Percentiles rank a stretch among this genome's conserved stretches.
These are phyloP conservation scores for Hortaea werneckii DNA, from an alignment of 2,329 filamentous ascomycete species.

Conservation along the genomic window DNA sequence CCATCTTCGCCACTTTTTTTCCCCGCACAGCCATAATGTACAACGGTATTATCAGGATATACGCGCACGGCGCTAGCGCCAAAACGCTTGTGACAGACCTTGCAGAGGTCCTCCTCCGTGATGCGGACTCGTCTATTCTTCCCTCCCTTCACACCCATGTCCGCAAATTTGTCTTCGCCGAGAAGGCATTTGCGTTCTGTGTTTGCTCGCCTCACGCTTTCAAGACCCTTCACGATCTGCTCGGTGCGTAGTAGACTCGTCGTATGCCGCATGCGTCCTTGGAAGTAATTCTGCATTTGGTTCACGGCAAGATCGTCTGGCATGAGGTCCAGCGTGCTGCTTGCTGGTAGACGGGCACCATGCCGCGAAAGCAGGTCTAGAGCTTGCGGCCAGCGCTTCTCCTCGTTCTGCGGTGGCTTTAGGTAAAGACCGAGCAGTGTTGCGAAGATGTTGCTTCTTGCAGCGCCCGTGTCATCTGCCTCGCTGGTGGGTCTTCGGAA, in stretches of 20 bases:
- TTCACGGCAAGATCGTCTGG: constrained; percentile 68
- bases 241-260: constrained; percentile 74
- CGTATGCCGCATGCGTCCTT: constrained; percentile 75
- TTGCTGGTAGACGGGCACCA: constrained; percentile 79
- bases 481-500: constrained; percentile 29
- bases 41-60: constrained; percentile 55
- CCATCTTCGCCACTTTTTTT: constrained; percentile 6
- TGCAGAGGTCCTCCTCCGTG: constrained; percentile 78
- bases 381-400: constrained; percentile 58
- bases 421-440: constrained; percentile 84
- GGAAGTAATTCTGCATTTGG: constrained; percentile 82
- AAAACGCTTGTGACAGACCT: constrained; percentile 85
- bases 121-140: constrained; percentile 65
- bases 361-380: constrained; percentile 83
- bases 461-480: constrained; percentile 36
- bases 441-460: constrained; percentile 73
- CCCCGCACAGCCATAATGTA: constrained; percentile 40
- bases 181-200: constrained; percentile 64
- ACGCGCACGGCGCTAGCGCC: constrained; percentile 87
- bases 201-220: constrained; percentile 68
- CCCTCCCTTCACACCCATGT: constrained; percentile 43
- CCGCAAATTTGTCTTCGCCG: constrained; percentile 58
- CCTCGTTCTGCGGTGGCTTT: constrained; percentile 62
- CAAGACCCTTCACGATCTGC: constrained; percentile 64
- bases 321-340: constrained; percentile 75